phyloP scores from a whole-genome alignment of 1,139 yeast genomes.

The Kodamaea fungicola region DNA sequence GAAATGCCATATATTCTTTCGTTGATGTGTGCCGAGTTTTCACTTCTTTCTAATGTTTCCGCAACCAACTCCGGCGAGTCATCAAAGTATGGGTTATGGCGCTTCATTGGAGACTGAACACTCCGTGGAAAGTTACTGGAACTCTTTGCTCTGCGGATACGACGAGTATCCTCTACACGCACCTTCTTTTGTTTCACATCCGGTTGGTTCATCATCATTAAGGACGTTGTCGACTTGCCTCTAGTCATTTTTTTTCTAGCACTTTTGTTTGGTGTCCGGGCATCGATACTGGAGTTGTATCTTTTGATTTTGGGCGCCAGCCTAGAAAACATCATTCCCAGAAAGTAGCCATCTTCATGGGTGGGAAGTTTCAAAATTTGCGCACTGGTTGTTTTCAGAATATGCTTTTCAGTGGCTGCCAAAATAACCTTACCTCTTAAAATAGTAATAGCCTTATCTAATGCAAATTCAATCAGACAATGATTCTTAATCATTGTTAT shows the following conservation, averaged over 20 bases:
- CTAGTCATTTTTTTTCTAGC: conserved; percentile 11
- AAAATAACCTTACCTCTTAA: conserved; percentile 65
- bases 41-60: too few species aligned
- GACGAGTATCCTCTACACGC: neutral
- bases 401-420: conserved; percentile 14
- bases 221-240: conserved; percentile 31
- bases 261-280: conserved; percentile 4
- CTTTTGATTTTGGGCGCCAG: conserved; percentile 6
- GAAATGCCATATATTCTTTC: too few species aligned
- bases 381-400: conserved; percentile 6
- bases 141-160: conserved; percentile 34
- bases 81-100: conserved; percentile 26
- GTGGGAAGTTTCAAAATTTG: conserved; percentile 5
- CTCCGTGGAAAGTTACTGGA: conserved; percentile 28
- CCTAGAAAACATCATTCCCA: conserved; percentile 5
- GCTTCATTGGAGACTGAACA: conserved; percentile 2
- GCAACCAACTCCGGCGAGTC: too few species aligned
- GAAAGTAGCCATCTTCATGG: neutral
- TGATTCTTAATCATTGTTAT: conserved; percentile 80
- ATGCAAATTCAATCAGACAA: conserved; percentile 82
- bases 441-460: conserved; percentile 71
- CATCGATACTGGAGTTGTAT: conserved; percentile 8
- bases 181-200: neutral
- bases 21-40: too few species aligned
- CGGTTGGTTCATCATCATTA: conserved; percentile 16